Evolutionary conservation across 2,329 filamentous ascomycete genomes (phyloP).

Genomic region (Aspergillus quadricinctus): DNA sequence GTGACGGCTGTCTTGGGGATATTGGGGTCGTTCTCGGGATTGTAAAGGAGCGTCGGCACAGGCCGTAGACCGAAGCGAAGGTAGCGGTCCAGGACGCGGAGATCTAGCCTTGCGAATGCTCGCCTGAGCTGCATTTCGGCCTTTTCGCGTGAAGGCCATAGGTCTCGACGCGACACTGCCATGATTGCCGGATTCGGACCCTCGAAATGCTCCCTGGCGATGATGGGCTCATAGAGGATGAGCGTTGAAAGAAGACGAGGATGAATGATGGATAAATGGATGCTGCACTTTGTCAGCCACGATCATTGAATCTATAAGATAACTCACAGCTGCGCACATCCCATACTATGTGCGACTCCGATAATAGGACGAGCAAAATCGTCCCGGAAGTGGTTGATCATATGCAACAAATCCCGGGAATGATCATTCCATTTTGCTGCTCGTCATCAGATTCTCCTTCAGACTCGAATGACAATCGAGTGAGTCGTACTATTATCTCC

Average conservation of each 20-base stretch:
- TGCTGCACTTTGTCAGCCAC: slow-evolving; percentile 11
- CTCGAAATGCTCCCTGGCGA: slow-evolving; percentile 10
- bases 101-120: background rate
- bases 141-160: slow-evolving; percentile 7
- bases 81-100: background rate
- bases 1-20: slow-evolving; percentile 11
- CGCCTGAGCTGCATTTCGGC: background rate
- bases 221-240: slow-evolving; percentile 63
- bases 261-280: slow-evolving; percentile 65
- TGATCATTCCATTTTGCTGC: slow-evolving; percentile 72
- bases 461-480: background rate
- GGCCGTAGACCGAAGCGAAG: background rate
- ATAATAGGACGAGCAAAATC: slow-evolving; percentile 55
- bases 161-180: slow-evolving; percentile 4
- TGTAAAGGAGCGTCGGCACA: slow-evolving; percentile 13
- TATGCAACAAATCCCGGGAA: slow-evolving; percentile 68
- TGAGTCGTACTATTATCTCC: slow-evolving; percentile 58
- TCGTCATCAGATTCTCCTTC: background rate
- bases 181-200: slow-evolving; percentile 6
- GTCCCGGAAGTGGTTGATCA: slow-evolving; percentile 27
- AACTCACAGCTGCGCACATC: slow-evolving; percentile 57
- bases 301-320: background rate
- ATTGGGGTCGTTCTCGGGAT: slow-evolving; percentile 1
- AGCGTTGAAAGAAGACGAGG: slow-evolving; percentile 70
- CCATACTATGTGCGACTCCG: slow-evolving; percentile 81